Conservation (phyloP, 352 stramenopile species). For the Pythium plurisporium region DNA sequence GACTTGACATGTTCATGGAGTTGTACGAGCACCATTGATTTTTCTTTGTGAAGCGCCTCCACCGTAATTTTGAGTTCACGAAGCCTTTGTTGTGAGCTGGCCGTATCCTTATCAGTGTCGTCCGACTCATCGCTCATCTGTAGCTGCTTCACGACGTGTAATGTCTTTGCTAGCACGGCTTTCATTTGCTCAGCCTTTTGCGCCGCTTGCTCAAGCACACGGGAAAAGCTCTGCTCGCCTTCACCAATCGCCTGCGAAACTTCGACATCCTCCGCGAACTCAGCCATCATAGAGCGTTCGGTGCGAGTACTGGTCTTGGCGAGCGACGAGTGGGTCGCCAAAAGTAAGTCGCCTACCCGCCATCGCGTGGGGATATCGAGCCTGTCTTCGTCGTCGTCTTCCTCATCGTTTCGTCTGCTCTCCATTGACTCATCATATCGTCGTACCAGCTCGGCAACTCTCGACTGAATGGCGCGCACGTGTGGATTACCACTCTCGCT, state of each 20-base stretch:
- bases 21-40: constrained; percentile 46
- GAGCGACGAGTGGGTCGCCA: constrained; percentile 58
- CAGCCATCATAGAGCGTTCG: constrained; percentile 43
- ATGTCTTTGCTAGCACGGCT: constrained; percentile 28
- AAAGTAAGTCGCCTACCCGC: constrained; percentile 57
- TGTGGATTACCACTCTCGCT: constrained; percentile 32
- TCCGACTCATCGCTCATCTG: constrained; percentile 33
- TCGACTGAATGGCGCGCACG: constrained; percentile 61
- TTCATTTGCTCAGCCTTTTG: constrained; percentile 36
- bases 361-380: constrained; percentile 33
- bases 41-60: constrained; percentile 58
- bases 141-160: constrained; percentile 46
- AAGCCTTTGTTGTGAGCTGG: constrained; percentile 25
- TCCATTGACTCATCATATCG: constrained; percentile 48
- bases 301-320: constrained; percentile 50
- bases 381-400: constrained; percentile 18
- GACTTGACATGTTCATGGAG: constrained; percentile 49
- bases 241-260: constrained; percentile 34
- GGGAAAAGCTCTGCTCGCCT: constrained; percentile 30
- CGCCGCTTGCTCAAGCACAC: constrained; percentile 29
- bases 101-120: background rate
- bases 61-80: constrained; percentile 47
- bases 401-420: constrained; percentile 20
- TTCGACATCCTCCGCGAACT: constrained; percentile 53
- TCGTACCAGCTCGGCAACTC: constrained; percentile 64